Evolutionary conservation across 495 filamentous ascomycete species (phyloP), one percentile per base, ranked within the genome.

Genomic region (Penicillium goetzii): DNA sequence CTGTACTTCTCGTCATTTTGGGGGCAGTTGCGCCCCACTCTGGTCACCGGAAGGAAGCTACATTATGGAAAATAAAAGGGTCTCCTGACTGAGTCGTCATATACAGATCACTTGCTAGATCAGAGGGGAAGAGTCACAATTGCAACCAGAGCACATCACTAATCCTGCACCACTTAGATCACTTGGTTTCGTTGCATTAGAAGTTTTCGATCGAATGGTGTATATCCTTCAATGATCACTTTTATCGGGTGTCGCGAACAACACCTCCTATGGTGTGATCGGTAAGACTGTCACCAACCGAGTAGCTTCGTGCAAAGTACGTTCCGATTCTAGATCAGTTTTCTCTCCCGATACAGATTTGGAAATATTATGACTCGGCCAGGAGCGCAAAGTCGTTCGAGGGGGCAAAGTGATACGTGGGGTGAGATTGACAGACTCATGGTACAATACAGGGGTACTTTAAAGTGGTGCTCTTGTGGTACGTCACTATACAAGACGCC

Each of bases 361-460:
- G 4, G 23, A 3, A 14, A 10, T 25, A 23, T 19, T 7, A 30
- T 21, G 12, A n/a, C 8, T 15, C 14, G 9, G 47, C 2, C 4
- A 28, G 25, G 6, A 30, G 3, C 6, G 12, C 15, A 10, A 26
- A 30, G 21, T 49, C 21, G 21, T 28, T 28, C 25, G 25, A 28
- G 41, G 2, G 21, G 19, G 21, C 2, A 23, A 47, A 23, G 10
- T 33, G 52, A 55, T 36, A 63, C 25, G 25, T 32, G 57, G 32
- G 56, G 15, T 40, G 32, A 30, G 32, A 59, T 63, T 63, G 51
- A 23, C 36, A 59, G 43, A 32, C 53, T 28, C 45, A 54, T 62
- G 63, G 40, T 71, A 71, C 60, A 71, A 62, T 69, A 71, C 66
- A 69, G 17, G 47, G 49, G 55, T 49, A 57, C 56, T 59, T 30